A percentile compares a stretch with the other conserved stretches of the same genome.
phyloP scores from a whole-genome alignment of 1,284 basidiomycete genomes.

The Salmacisia buchloeana region DNA sequence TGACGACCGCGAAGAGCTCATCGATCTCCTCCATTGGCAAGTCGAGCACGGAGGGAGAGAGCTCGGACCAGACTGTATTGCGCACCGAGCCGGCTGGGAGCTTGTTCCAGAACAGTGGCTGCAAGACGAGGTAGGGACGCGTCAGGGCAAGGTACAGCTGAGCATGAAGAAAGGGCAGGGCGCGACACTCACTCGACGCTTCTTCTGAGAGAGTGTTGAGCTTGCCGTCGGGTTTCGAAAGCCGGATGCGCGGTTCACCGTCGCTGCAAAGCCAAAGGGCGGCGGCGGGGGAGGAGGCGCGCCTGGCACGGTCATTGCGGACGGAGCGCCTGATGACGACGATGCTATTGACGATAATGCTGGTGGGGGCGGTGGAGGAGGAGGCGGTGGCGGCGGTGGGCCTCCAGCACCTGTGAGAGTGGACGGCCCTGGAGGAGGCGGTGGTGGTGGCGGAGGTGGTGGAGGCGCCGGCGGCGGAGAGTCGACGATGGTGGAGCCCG shows the following conservation, averaged over 20 bases:
- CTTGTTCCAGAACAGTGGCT: constrained; percentile 88
- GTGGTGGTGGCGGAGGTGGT: constrained; percentile 11
- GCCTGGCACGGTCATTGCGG: too few relatives aligned
- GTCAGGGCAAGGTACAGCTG: background rate
- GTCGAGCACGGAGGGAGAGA: constrained; percentile 52
- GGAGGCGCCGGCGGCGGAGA: constrained; percentile 15
- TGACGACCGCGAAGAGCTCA: constrained; percentile 65
- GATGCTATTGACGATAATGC: background rate
- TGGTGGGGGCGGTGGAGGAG: constrained; percentile 7
- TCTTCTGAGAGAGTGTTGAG: constrained; percentile 51
- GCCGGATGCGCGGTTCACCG: background rate
- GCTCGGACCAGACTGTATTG: constrained; percentile 69
- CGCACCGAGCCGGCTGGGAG: constrained; percentile 55
- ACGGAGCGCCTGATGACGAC: too few relatives aligned
- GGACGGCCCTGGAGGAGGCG: constrained; percentile 11
- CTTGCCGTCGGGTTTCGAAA: background rate
- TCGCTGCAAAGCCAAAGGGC: constrained; percentile 1
- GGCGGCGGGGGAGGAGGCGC: constrained; percentile 1
- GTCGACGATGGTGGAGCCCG: background rate
- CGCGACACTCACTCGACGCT: constrained; percentile 56
- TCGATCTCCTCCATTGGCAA: constrained; percentile 64
- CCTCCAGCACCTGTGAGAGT: constrained; percentile 61
- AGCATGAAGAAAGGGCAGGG: background rate
- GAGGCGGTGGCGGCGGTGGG: background rate
- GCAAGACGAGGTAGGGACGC: background rate